A percentile compares a stretch with the other conserved stretches of the same genome.
phyloP scores from a whole-genome alignment of 768 basidiomycete species.

The Podaxis mareebaensis region DNA sequence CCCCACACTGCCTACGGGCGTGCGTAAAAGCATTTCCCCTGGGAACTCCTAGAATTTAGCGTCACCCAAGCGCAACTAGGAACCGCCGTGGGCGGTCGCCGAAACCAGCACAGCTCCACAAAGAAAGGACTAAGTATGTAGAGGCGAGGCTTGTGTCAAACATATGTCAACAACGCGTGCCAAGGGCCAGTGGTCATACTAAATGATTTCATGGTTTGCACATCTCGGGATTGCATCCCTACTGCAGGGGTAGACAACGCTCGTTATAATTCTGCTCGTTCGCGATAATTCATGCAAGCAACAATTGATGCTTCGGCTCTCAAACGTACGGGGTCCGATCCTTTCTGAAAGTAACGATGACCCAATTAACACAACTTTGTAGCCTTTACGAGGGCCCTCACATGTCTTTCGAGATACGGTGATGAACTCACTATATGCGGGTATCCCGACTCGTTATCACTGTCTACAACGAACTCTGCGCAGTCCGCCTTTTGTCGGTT shows the following conservation, averaged over 20 bases:
- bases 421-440: conserved; percentile 78
- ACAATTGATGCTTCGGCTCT: conserved; percentile 60
- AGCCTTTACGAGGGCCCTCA: conserved; percentile 77
- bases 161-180: conserved; percentile 7
- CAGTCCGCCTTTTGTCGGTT: conserved; percentile 83
- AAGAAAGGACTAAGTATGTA: no score
- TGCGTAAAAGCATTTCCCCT: no score
- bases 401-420: conserved; percentile 80
- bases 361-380: conserved; percentile 3
- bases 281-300: conserved; percentile 56
- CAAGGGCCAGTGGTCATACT: neutral
- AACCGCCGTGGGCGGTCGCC: no score
- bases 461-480: conserved; percentile 79
- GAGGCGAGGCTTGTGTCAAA: neutral
- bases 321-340: conserved; percentile 38
- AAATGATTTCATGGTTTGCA: no score
- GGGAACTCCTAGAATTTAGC: no score
- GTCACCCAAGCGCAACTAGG: no score
- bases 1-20: no score
- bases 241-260: no score
- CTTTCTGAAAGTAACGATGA: neutral
- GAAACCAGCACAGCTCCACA: no score
- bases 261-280: neutral
- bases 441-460: conserved; percentile 54
- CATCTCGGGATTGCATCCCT: no score